Percentiles rank a stretch among this genome's conserved stretches.
Evolutionary conservation across 2,329 filamentous ascomycete species (phyloP).

Genomic region (Gremmenia infestans): DNA sequence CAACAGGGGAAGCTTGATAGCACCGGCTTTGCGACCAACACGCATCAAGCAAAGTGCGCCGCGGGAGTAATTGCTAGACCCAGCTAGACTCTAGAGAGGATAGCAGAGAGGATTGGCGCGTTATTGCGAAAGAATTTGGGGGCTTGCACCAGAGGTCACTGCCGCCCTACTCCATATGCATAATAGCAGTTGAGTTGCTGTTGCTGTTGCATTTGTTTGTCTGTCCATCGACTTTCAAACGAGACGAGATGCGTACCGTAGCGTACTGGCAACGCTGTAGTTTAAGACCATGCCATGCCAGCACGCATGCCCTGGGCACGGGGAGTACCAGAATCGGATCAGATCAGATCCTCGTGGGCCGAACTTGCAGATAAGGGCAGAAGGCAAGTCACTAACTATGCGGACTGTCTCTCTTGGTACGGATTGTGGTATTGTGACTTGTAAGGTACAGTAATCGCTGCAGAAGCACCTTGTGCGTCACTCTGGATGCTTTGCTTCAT

Average conservation of each 20-base stretch:
- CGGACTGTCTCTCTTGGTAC: constrained; percentile 1
- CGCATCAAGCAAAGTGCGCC: background rate
- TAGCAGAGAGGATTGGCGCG: background rate
- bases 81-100: background rate
- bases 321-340: background rate
- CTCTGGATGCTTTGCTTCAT: background rate
- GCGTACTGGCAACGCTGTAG: background rate
- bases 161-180: background rate
- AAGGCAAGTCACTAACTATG: background rate
- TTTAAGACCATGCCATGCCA: background rate
- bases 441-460: background rate
- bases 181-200: background rate
- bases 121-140: background rate
- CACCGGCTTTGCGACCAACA: background rate
- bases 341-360: background rate
- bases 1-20: background rate
- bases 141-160: background rate
- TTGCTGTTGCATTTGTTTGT: too few species aligned
- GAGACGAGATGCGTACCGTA: background rate
- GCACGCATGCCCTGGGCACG: background rate
- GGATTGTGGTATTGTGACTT: background rate
- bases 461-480: background rate
- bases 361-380: background rate
- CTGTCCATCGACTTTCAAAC: too few species aligned
- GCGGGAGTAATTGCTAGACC: background rate